Evolutionary conservation across 805 yeast genomes (phyloP).

Genomic region (Suhomyces pyralidae): DNA sequence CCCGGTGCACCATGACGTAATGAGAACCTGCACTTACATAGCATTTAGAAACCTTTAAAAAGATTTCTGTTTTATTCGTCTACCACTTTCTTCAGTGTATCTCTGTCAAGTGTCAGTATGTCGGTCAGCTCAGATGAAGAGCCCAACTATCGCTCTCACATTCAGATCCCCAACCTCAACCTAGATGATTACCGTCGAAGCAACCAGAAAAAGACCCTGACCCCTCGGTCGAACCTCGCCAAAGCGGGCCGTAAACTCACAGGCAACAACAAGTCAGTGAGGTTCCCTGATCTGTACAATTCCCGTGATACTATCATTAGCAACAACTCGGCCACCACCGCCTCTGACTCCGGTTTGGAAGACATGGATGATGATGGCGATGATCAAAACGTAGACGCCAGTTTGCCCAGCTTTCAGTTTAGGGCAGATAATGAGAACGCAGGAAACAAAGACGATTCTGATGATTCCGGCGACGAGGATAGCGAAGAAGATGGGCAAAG

Average conservation of each 20-base stretch:
- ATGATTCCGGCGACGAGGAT: constrained; percentile 3
- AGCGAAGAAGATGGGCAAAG: not conserved
- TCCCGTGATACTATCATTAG: constrained; percentile 28
- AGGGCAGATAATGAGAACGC: constrained; percentile 5
- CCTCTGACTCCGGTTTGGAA: constrained; percentile 15
- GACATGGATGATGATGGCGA: constrained; percentile 1
- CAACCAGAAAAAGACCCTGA: constrained; percentile 14
- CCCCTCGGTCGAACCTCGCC: constrained; percentile 22
- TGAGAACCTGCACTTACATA: not conserved
- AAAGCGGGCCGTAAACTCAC: constrained; percentile 24
- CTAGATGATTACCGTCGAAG: constrained; percentile 17
- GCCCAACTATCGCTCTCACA: constrained; percentile 20
- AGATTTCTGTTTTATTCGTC: not conserved
- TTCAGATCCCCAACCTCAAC: constrained; percentile 30
- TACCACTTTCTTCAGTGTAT: not conserved
- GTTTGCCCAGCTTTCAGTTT: constrained; percentile 24
- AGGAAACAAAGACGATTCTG: constrained; percentile 9
- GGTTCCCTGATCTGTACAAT: constrained; percentile 27
- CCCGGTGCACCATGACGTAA: not conserved
- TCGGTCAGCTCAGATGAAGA: constrained; percentile 29
- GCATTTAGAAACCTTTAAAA: not conserved
- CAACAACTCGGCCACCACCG: constrained; percentile 22
- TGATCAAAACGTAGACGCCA: constrained; percentile 4
- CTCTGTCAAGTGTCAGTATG: not conserved
- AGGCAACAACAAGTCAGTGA: constrained; percentile 19